Evolutionary conservation across 495 filamentous ascomycete species (phyloP).

Genomic region (Aspergillus cavernicola): DNA sequence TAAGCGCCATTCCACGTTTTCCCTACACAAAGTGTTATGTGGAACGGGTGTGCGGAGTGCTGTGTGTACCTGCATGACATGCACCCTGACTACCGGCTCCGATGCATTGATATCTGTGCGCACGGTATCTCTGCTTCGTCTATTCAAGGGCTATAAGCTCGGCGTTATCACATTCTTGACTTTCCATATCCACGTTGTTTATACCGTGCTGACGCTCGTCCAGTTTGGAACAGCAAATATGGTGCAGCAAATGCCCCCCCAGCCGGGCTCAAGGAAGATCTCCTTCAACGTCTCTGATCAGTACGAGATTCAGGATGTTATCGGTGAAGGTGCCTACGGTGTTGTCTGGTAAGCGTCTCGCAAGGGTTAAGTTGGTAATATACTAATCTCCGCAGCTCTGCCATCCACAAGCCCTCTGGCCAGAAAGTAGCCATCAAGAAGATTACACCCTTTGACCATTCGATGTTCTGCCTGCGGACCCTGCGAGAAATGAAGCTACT

Average conservation of each 20-base stretch:
- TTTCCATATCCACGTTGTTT: background rate
- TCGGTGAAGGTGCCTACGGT: conserved; percentile 97
- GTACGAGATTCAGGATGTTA: conserved; percentile 99
- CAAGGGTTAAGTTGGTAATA: background rate
- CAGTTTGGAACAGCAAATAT: conserved; percentile 27
- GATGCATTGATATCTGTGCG: background rate
- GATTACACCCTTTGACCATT: conserved; percentile 98
- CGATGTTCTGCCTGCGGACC: conserved; percentile 97
- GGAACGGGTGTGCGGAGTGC: conserved; percentile 1
- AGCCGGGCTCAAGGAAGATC: conserved; percentile 82
- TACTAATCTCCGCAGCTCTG: conserved; percentile 63
- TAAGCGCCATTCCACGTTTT: conserved; percentile 14
- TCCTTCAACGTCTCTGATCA: conserved; percentile 99
- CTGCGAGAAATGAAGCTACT: conserved; percentile 99
- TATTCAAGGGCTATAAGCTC: too few relatives aligned
- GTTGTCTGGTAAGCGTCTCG: conserved; percentile 80
- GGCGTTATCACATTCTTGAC: too few relatives aligned
- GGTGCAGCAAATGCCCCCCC: conserved; percentile 46
- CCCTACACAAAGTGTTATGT: background rate
- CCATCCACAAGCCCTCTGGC: conserved; percentile 95
- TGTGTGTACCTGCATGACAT: conserved; percentile 15
- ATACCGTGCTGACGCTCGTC: conserved; percentile 8
- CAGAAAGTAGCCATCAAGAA: conserved; percentile 99
- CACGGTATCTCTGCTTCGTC: background rate
- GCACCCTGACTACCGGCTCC: background rate